These are phyloP conservation scores for Ilyonectria robusta DNA, from an alignment of 2,329 filamentous ascomycete genomes.

Conservation along the genomic window DNA sequence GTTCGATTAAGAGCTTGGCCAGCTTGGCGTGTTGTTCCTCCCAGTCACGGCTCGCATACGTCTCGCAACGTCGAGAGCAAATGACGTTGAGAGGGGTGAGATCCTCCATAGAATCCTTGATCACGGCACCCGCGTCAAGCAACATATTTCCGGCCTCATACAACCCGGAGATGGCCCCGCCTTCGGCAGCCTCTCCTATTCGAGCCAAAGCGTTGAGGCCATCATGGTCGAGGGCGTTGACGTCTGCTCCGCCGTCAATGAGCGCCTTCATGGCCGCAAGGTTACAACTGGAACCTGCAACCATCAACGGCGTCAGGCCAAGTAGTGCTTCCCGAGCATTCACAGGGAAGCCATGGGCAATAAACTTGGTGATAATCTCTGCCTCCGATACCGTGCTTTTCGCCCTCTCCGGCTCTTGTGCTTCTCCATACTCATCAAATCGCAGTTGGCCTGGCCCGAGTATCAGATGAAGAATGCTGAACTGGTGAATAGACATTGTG, in stretches of 20 bases:
- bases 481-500: conserved; percentile 42
- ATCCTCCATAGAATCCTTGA: conserved; percentile 41
- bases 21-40: conserved; percentile 45
- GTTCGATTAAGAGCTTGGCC: conserved; percentile 44
- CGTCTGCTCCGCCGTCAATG: conserved; percentile 43
- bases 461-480: conserved; percentile 48
- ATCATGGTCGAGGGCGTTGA: conserved; percentile 45
- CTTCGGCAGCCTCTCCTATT: conserved; percentile 45
- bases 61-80: conserved; percentile 43
- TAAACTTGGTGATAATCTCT: conserved; percentile 46
- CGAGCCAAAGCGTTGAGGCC: conserved; percentile 43
- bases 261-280: conserved; percentile 44
- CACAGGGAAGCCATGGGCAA: conserved; percentile 45
- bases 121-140: conserved; percentile 43
- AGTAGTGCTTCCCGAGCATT: conserved; percentile 44
- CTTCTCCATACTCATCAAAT: conserved; percentile 40
- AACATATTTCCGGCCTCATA: conserved; percentile 44
- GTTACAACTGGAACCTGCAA: conserved; percentile 47
- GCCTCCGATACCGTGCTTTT: conserved; percentile 37
- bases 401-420: conserved; percentile 18
- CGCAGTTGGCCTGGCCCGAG: conserved; percentile 43
- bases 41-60: conserved; percentile 43
- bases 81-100: conserved; percentile 45
- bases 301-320: conserved; percentile 49
- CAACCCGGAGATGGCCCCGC: conserved; percentile 38